Percentiles rank a stretch among this genome's conserved stretches.
phyloP scores from a whole-genome alignment of 495 filamentous ascomycete species.

The Penicillium paxilli region DNA sequence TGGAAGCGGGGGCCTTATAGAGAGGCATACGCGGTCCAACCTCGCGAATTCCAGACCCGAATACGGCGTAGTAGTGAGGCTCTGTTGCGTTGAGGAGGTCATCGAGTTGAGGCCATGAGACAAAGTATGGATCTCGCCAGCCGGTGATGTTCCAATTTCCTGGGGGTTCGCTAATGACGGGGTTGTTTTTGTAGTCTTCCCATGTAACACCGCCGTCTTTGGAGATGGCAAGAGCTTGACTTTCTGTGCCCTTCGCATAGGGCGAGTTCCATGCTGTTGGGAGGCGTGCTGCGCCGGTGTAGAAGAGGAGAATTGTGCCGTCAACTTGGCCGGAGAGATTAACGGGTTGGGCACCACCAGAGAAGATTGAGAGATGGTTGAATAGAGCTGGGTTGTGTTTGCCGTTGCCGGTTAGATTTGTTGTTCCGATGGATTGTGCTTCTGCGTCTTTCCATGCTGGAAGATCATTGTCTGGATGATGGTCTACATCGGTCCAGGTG shows the following conservation, averaged over 20 bases:
- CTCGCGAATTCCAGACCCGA: slow-evolving; percentile 15
- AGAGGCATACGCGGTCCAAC: slow-evolving; percentile 18
- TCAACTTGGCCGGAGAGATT: slow-evolving; percentile 12
- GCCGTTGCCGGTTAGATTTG: slow-evolving; percentile 10
- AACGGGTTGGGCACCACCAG: slow-evolving; percentile 8
- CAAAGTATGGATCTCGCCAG: slow-evolving; percentile 19
- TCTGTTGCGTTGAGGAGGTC: slow-evolving; percentile 4
- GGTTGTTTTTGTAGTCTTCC: slow-evolving; percentile 16
- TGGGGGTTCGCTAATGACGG: slow-evolving; percentile 11
- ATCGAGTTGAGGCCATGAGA: slow-evolving; percentile 11
- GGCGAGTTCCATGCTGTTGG: slow-evolving; percentile 13
- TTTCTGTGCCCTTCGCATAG: slow-evolving; percentile 14
- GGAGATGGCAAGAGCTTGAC: slow-evolving; percentile 13
- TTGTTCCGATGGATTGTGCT: slow-evolving; percentile 15
- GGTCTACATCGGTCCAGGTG: slow-evolving; percentile 17
- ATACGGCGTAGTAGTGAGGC: slow-evolving; percentile 18
- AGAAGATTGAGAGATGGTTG: slow-evolving; percentile 19
- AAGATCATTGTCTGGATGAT: slow-evolving; percentile 8
- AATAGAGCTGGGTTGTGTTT: slow-evolving; percentile 13
- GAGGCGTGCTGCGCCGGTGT: slow-evolving; percentile 10
- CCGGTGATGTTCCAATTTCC: slow-evolving; percentile 16
- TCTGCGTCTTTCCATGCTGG: slow-evolving; percentile 17
- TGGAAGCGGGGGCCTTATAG: slow-evolving; percentile 11
- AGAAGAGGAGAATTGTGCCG: slow-evolving; percentile 16
- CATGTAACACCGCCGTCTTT: slow-evolving; percentile 15